Base-by-base conservation (phyloP, 1,284 basidiomycete species). In the Apiotrichum porosum region DNA sequence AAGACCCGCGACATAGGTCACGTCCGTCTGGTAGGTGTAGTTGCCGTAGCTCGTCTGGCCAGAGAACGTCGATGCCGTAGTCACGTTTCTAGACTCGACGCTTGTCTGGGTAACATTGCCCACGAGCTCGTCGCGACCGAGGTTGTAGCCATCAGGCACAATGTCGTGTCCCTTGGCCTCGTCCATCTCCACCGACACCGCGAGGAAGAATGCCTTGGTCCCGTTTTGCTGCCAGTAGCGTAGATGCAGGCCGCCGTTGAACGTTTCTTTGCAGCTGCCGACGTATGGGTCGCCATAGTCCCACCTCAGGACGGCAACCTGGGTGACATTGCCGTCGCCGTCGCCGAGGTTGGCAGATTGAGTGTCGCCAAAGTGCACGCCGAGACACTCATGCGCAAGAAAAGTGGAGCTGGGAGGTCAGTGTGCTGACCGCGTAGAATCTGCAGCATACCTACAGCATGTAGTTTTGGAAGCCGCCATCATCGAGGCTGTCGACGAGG, bases 191-290 rank as follows among this genome's bases (percentile, higher is more conserved):
- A 85, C 85, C 0, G 85, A 88, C 8, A 78, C 75, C 1, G 88
- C 91, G 74, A 95, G 76, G 68, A 97, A 97, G 49, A 86, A 78
- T 8, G 91, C 90, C 9, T 73, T 52, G 3, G 76, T 71, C 0
- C 84, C 86, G 51, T 86, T 78, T 71, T 95, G 91, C 1, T 79
- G 69, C 87, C 88, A 97, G 71, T 92, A 93, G 22, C 93, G 81
- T 68, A 93, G 83, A 66, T 97, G 93, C 61, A 87, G 82, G 6
- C 93, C 93, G 12, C 93, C 93, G 53, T 86, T 63, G 41, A 95
- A 80, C 3, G 88, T 87, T 72, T 97, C 90, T 57, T 79, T 76
- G 67, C 89, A 91, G 2, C 88, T 81, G 0, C 90, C 90, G 15
- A 90, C 69, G 46, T 81, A 74, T 5, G 82, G 79, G 62, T 92